Evolutionary conservation across 140 eudicot genomes (phyloP).

Genomic region (Bidens hawaiensis): DNA sequence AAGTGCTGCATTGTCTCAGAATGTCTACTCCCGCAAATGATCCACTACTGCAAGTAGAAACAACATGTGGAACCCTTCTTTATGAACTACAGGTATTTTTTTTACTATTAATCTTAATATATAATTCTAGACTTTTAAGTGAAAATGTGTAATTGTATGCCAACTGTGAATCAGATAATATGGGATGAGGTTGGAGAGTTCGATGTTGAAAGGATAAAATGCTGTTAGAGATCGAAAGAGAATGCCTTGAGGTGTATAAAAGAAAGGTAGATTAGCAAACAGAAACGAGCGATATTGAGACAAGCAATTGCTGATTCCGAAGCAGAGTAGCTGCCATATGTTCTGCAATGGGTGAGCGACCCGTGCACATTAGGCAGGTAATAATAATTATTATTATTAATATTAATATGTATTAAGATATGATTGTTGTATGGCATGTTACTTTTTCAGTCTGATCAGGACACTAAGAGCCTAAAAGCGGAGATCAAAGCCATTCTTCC

Average conservation of each 20-base stretch:
- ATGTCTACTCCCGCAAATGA: conserved; percentile 58
- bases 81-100: conserved; percentile 76
- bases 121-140: background rate
- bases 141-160: background rate
- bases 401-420: background rate
- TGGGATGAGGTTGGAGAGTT: conserved; percentile 99
- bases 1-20: conserved; percentile 8
- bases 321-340: conserved; percentile 88
- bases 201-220: conserved; percentile 73
- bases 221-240: conserved; percentile 79
- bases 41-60: conserved; percentile 62
- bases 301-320: conserved; percentile 86
- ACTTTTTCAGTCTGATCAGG: conserved; percentile 62
- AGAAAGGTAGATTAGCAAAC: conserved; percentile 89
- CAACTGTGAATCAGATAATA: conserved; percentile 46
- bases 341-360: conserved; percentile 90
- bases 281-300: conserved; percentile 69
- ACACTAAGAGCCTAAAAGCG: conserved; percentile 63
- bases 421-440: background rate
- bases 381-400: background rate
- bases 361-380: conserved; percentile 91
- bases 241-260: conserved; percentile 79
- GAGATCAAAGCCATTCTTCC: conserved; percentile 63
- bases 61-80: conserved; percentile 76
- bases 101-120: background rate